These are phyloP conservation scores for Phtheirospermum japonicum DNA, from an alignment of 257 asterid species.

Conservation along the genomic window DNA sequence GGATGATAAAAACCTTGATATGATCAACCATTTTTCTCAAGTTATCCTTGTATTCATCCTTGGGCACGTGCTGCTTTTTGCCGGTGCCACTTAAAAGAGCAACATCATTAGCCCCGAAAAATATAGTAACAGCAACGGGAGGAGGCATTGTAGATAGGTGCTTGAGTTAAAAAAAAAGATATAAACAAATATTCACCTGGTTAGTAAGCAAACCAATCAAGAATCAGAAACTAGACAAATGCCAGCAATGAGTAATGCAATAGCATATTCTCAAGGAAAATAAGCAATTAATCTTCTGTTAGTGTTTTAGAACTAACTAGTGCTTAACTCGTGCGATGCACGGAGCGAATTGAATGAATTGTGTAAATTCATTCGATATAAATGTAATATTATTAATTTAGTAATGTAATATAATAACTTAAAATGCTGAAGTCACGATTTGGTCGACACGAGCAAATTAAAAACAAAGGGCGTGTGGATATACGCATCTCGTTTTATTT, in stretches of 20 bases:
- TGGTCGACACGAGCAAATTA: no score
- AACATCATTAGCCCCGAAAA: conserved; percentile 94
- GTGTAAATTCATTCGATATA: no score
- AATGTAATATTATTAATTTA: no score
- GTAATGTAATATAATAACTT: no score
- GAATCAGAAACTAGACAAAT: conserved; percentile 6
- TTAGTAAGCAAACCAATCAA: neutral
- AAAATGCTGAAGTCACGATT: no score
- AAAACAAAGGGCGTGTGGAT: no score
- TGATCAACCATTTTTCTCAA: conserved; percentile 63
- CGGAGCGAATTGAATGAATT: no score
- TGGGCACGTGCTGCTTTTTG: conserved; percentile 79
- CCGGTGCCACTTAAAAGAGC: conserved; percentile 70
- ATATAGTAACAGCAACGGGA: conserved; percentile 69
- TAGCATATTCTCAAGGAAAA: no score
- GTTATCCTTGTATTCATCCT: conserved; percentile 83
- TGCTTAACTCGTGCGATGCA: no score
- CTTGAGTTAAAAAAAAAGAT: neutral
- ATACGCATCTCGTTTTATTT: no score
- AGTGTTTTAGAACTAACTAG: no score
- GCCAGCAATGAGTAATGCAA: neutral
- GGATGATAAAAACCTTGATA: conserved; percentile 49
- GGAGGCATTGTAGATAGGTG: conserved; percentile 57
- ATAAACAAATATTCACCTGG: neutral
- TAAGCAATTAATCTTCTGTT: no score